Percentiles rank a stretch among this genome's conserved stretches.
Conservation (phyloP, 140 eudicot species). For the Cichorium intybus region DNA sequence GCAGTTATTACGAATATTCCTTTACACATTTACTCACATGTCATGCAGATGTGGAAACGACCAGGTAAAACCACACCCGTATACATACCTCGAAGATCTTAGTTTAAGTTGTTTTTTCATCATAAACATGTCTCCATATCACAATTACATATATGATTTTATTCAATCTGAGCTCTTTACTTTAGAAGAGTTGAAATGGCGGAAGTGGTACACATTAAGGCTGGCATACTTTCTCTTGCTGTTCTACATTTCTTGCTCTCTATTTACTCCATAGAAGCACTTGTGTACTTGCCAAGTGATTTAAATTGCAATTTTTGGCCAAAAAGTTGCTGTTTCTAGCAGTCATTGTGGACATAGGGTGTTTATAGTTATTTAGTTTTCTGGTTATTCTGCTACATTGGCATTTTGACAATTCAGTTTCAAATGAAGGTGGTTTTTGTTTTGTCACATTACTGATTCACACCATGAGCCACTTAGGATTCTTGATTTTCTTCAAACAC, state of each 20-base stretch:
- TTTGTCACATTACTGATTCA: background rate
- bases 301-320: background rate
- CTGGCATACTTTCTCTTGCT: background rate
- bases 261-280: background rate
- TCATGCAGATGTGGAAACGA: slow-evolving; percentile 24
- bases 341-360: background rate
- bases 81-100: background rate
- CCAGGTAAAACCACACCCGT: slow-evolving; percentile 2
- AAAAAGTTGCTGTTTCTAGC: no score
- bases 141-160: background rate
- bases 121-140: background rate
- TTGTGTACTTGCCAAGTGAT: background rate
- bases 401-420: background rate
- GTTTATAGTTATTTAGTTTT: background rate
- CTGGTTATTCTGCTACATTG: background rate
- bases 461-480: background rate
- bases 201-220: background rate
- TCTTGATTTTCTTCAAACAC: background rate
- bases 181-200: background rate
- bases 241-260: background rate
- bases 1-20: background rate
- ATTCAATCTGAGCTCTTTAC: background rate
- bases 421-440: background rate
- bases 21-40: slow-evolving; percentile 13
- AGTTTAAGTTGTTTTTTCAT: background rate